These are phyloP conservation scores for Ophiostoma ips DNA, from an alignment of 2,329 filamentous ascomycete genomes.

Conservation along the genomic window DNA sequence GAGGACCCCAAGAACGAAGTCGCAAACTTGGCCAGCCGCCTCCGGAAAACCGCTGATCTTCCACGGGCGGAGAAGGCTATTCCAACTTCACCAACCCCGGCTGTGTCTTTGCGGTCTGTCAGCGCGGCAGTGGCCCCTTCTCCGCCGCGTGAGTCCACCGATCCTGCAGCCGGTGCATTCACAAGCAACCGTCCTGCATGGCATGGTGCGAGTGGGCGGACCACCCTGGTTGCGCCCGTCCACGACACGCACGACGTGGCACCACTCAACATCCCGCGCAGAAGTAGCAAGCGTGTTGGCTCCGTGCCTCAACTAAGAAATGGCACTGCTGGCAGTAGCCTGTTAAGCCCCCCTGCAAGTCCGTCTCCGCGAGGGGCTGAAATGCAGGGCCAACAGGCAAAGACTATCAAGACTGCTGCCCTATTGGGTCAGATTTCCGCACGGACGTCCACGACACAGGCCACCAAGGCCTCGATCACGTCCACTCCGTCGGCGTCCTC, in stretches of 20 bases:
- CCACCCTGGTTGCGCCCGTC: conserved; percentile 48
- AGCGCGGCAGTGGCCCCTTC: not conserved
- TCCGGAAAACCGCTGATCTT: conserved; percentile 18
- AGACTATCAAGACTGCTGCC: conserved; percentile 20
- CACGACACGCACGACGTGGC: conserved; percentile 42
- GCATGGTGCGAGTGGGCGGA: conserved; percentile 60
- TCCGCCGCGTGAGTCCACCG: conserved; percentile 8
- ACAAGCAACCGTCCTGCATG: conserved; percentile 41
- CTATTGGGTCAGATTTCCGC: conserved; percentile 10
- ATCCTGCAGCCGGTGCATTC: conserved; percentile 24
- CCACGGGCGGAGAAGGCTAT: not conserved
- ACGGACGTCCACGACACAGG: no score
- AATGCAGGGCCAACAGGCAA: conserved; percentile 20
- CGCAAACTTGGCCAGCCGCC: conserved; percentile 30
- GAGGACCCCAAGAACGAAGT: conserved; percentile 12
- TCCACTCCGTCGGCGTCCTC: conserved; percentile 2
- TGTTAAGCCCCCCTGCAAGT: conserved; percentile 20
- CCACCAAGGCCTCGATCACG: conserved; percentile 6
- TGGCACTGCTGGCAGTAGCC: not conserved
- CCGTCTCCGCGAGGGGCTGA: conserved; percentile 17
- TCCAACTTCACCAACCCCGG: not conserved
- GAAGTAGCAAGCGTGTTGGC: conserved; percentile 29
- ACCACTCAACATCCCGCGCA: conserved; percentile 42
- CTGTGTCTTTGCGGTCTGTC: not conserved
- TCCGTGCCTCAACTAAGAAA: conserved; percentile 14